Conservation (phyloP, 2,329 filamentous ascomycete species). For the Sporothrix pallida region DNA sequence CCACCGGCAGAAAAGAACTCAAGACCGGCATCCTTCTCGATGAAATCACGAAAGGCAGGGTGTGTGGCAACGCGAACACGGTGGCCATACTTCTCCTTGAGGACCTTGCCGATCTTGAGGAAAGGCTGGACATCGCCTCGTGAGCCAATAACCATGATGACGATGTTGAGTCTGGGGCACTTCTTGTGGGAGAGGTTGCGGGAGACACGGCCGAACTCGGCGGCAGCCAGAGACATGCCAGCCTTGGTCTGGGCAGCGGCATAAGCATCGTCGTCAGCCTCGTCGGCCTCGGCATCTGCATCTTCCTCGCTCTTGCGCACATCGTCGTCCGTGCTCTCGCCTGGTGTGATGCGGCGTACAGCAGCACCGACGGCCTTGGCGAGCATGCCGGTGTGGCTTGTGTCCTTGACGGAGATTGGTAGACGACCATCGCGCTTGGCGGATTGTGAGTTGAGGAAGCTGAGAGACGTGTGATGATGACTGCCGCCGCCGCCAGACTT, state of each 20-base stretch:
- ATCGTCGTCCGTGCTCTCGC: conserved; percentile 41
- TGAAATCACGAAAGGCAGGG: conserved; percentile 75
- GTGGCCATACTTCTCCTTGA: conserved; percentile 74
- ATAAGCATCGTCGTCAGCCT: conserved; percentile 20
- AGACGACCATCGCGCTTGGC: conserved; percentile 70
- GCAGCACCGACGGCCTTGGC: conserved; percentile 73
- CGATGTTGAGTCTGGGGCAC: conserved; percentile 71
- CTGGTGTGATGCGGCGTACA: conserved; percentile 60
- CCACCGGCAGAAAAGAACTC: conserved; percentile 84
- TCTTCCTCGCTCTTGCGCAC: background rate
- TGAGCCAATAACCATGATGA: conserved; percentile 83
- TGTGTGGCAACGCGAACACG: conserved; percentile 80
- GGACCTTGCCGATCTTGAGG: conserved; percentile 72
- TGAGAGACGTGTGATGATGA: background rate
- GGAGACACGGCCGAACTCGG: conserved; percentile 35
- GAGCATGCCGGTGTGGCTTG: conserved; percentile 70
- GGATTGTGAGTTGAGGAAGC: conserved; percentile 39
- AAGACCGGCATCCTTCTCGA: conserved; percentile 72
- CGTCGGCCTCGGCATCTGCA: background rate
- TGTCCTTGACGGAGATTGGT: conserved; percentile 74
- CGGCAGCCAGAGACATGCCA: conserved; percentile 35
- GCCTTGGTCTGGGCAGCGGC: background rate
- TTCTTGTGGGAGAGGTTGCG: conserved; percentile 41
- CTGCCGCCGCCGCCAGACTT: background rate
- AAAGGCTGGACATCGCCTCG: conserved; percentile 84